Evolutionary conservation across 352 stramenopile genomes (phyloP), one percentile per base, ranked within the genome.

Genomic region (Pseudoperonospora humuli): DNA sequence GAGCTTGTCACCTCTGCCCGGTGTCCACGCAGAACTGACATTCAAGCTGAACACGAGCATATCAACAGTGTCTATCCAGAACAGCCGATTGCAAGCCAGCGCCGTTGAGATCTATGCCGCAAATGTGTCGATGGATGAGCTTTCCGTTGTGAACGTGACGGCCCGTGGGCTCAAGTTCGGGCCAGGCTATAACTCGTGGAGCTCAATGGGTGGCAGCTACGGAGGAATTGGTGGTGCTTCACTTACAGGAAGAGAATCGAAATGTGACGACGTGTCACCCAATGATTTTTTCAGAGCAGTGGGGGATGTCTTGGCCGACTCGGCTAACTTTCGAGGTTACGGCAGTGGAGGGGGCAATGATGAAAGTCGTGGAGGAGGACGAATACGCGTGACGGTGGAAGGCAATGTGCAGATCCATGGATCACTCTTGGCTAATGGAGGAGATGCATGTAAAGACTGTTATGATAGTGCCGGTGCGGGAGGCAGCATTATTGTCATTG

Each of bases 161-260:
- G 76, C 60, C 2, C 49, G 45, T 5, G 81, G 81, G 5, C 61
- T 93, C 11, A 86, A 86, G 45, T 93, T 91, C 18, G 81, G 81
- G 1, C 81, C 78, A 4, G 81, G 81, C 0, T 93, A 80, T 55
- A 86, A 88, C 49, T 86, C 75, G 21, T 84, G 65, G 67, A 59
- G 61, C 14, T 59, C 62, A 5, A 73, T 70, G 63, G 81, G 78
- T 1, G 80, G 74, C 9, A 84, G 65, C 39, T 90, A 91, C 36
- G 81, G 78, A 32, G 81, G 81, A 18, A 70, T 86, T 6, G 81
- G 76, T 11, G 81, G 81, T n/a, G 75, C 70, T 9, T 84, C 76
- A 5, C 34, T 93, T 28, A 70, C 65, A 3, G 39, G 39, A 2
- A 21, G 48, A 8, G 33, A 64, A 8, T 40, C 39, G 0, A 70